These are phyloP conservation scores for Debaryomyces fabryi DNA, from an alignment of 1,139 yeast species.

Conservation along the genomic window DNA sequence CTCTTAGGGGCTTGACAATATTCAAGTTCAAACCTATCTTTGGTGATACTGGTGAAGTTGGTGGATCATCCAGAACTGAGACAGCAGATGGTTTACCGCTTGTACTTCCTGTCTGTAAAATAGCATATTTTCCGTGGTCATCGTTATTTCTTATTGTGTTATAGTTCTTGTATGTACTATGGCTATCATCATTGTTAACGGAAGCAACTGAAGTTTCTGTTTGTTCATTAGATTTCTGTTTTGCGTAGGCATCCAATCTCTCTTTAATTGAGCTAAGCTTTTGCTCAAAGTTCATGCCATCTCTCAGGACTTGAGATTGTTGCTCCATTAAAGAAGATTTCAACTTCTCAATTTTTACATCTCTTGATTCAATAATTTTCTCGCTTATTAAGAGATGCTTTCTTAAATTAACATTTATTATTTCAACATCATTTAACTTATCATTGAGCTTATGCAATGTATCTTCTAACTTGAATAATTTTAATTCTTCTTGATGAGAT, in stretches of 20 bases:
- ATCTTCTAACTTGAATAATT: constrained; percentile 40
- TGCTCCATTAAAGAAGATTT: constrained; percentile 56
- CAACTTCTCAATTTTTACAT: constrained; percentile 58
- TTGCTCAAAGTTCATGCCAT: constrained; percentile 56
- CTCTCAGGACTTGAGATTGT: constrained; percentile 50
- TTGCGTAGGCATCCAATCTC: constrained; percentile 30
- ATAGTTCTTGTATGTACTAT: neutral
- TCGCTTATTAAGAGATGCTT: constrained; percentile 56
- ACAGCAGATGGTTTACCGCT: constrained; percentile 4
- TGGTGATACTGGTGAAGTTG: constrained; percentile 30
- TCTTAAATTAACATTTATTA: constrained; percentile 40
- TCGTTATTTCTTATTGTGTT: neutral
- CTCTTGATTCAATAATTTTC: constrained; percentile 61
- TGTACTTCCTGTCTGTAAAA: neutral
- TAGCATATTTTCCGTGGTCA: neutral
- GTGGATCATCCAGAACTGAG: constrained; percentile 15
- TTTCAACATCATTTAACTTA: constrained; percentile 44
- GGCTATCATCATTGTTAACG: neutral
- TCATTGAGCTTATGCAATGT: constrained; percentile 40
- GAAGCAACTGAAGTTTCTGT: neutral
- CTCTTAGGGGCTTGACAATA: constrained; percentile 69
- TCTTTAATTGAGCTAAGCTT: constrained; percentile 49
- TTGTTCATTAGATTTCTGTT: constrained; percentile 1
- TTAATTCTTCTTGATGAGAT: constrained; percentile 51
- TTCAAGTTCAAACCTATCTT: constrained; percentile 53